phyloP scores from a whole-genome alignment of 257 asterid species.

The Gentiana macrophylla region DNA sequence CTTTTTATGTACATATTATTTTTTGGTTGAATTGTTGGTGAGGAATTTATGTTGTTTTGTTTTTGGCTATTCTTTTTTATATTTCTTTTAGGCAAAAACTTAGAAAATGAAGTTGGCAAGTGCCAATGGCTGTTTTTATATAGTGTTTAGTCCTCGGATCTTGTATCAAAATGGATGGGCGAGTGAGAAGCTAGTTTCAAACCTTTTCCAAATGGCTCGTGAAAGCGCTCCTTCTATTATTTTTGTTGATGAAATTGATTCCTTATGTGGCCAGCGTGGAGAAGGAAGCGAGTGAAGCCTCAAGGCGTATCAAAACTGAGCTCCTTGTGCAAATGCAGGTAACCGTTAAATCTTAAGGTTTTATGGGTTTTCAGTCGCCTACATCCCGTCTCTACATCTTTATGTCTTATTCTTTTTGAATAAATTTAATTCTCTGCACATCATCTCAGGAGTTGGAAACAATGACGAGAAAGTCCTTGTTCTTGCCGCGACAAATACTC shows the following conservation, averaged over 20 bases:
- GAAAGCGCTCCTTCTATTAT: constrained; percentile 96
- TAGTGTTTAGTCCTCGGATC: constrained; percentile 95
- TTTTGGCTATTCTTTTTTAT: not conserved
- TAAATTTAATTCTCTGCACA: too few species aligned
- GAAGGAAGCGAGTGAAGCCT: constrained; percentile 99
- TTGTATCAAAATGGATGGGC: constrained; percentile 99
- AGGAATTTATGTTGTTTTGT: not conserved
- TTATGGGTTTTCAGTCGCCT: too few species aligned
- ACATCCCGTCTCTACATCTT: too few species aligned
- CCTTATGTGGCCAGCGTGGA: constrained; percentile 91
- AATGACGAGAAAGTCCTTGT: constrained; percentile 98
- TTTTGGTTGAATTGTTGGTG: not conserved
- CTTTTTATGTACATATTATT: not conserved
- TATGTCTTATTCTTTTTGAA: too few species aligned
- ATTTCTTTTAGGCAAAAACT: constrained; percentile 11
- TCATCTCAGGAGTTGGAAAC: constrained; percentile 64
- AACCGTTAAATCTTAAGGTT: constrained; percentile 8
- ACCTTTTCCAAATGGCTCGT: constrained; percentile 96
- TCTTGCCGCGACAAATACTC: constrained; percentile 97
- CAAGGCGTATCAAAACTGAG: constrained; percentile 94
- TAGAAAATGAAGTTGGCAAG: constrained; percentile 42
- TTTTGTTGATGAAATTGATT: constrained; percentile 91
- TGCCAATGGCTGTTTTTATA: constrained; percentile 46
- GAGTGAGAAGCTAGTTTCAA: constrained; percentile 99
- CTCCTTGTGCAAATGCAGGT: constrained; percentile 99